Conservation (phyloP, 106 monocot species). For the Dendrobium catenatum region DNA sequence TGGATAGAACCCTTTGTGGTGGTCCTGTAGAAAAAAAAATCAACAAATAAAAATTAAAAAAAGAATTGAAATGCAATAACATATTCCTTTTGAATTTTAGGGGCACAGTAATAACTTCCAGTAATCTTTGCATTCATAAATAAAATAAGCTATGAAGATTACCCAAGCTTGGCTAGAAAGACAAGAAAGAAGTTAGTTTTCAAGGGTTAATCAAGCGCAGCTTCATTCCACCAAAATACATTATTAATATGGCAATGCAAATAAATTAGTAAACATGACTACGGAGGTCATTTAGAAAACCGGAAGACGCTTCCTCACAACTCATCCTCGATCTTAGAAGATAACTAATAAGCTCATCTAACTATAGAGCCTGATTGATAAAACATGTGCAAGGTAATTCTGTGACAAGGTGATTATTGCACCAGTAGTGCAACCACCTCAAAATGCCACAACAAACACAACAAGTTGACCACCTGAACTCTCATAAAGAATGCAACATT, state of each 20-base stretch:
- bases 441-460: neutral
- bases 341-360: neutral
- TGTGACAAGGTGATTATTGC: neutral
- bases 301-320: neutral
- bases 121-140: neutral
- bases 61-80: neutral
- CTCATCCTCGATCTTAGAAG: neutral
- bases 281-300: neutral
- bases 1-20: slow-evolving; percentile 82
- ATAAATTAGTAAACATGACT: neutral
- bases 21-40: slow-evolving; percentile 46
- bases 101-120: neutral
- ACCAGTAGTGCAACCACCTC: neutral
- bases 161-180: neutral
- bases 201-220: neutral
- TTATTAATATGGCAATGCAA: neutral
- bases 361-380: neutral
- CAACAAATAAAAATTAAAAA: neutral
- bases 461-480: neutral
- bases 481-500: neutral
- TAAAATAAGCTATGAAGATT: neutral
- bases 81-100: neutral
- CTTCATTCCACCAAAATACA: neutral
- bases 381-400: neutral
- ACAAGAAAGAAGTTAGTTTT: neutral